phyloP scores from a whole-genome alignment of 2,329 filamentous ascomycete species.

The Rugonectria rugulosa region DNA sequence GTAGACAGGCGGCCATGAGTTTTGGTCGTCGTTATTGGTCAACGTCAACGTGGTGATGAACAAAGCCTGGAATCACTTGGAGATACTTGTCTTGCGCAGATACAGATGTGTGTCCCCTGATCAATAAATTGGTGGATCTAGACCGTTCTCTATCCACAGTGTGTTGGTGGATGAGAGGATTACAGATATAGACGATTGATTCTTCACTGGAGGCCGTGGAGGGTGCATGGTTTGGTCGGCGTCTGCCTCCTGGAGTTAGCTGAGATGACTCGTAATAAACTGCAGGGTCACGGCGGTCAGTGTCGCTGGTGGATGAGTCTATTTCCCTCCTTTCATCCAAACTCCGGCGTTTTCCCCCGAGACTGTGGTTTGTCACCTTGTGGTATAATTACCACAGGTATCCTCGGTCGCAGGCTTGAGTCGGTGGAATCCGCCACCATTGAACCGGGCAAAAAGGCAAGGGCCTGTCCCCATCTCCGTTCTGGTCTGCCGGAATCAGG shows the following conservation, averaged over 20 bases:
- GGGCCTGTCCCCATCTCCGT: conserved; percentile 10
- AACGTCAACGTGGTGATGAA: no score
- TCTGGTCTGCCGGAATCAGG: conserved; percentile 10
- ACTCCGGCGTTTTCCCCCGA: background rate
- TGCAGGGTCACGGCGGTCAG: conserved; percentile 2
- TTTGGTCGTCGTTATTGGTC: no score
- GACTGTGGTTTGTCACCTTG: conserved; percentile 4
- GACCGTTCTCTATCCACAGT: conserved; percentile 12
- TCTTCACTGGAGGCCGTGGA: no score
- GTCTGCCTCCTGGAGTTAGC: background rate
- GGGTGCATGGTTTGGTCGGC: no score
- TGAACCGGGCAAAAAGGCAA: conserved; percentile 2
- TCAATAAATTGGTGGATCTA: conserved; percentile 13
- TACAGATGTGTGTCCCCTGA: conserved; percentile 1
- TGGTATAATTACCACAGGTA: conserved; percentile 1
- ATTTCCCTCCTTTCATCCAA: conserved; percentile 1
- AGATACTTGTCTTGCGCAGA: no score
- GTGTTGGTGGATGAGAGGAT: conserved; percentile 4
- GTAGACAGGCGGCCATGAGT: background rate
- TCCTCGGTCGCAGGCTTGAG: background rate
- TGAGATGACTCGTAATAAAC: background rate
- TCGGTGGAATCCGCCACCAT: conserved; percentile 18
- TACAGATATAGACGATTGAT: conserved; percentile 11
- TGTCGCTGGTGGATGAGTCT: background rate
- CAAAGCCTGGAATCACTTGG: no score